Conservation (phyloP, 805 yeast genomes). For the Candida chilensis region DNA sequence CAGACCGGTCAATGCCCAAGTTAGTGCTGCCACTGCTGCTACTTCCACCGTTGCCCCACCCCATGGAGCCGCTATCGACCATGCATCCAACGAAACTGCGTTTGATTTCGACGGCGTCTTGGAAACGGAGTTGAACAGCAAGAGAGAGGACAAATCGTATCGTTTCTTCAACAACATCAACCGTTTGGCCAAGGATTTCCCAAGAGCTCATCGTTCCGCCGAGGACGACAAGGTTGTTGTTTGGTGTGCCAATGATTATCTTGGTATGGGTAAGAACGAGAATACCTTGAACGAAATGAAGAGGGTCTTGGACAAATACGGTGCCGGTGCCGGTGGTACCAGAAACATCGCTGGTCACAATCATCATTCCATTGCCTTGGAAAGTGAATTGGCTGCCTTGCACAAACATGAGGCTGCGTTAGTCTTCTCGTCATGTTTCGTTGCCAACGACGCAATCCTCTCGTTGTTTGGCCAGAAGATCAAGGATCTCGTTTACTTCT, state of each 20-base stretch:
- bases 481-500: slow-evolving; percentile 82
- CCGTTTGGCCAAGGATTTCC: slow-evolving; percentile 89
- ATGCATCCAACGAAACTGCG: slow-evolving; percentile 35
- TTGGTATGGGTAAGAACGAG: slow-evolving; percentile 86
- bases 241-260: slow-evolving; percentile 98
- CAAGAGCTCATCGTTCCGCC: slow-evolving; percentile 74
- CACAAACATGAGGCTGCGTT: slow-evolving; percentile 94
- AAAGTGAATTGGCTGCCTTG: slow-evolving; percentile 77
- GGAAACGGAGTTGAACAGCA: slow-evolving; percentile 55
- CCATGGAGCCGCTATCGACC: slow-evolving; percentile 13
- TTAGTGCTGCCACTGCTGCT: slow-evolving; percentile 25
- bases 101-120: slow-evolving; percentile 72
- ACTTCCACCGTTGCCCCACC: slow-evolving; percentile 14
- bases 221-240: slow-evolving; percentile 87
- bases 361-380: slow-evolving; percentile 78
- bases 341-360: slow-evolving; percentile 98
- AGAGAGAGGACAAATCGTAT: slow-evolving; percentile 85
- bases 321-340: slow-evolving; percentile 99
- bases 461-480: slow-evolving; percentile 86
- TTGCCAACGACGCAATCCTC: slow-evolving; percentile 93
- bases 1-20: slow-evolving; percentile 33
- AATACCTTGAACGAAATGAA: slow-evolving; percentile 72
- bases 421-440: slow-evolving; percentile 92
- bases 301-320: slow-evolving; percentile 74
- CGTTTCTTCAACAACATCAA: slow-evolving; percentile 96